Evolutionary conservation across 768 basidiomycete species (phyloP).

Genomic region (Ramaria sp.): DNA sequence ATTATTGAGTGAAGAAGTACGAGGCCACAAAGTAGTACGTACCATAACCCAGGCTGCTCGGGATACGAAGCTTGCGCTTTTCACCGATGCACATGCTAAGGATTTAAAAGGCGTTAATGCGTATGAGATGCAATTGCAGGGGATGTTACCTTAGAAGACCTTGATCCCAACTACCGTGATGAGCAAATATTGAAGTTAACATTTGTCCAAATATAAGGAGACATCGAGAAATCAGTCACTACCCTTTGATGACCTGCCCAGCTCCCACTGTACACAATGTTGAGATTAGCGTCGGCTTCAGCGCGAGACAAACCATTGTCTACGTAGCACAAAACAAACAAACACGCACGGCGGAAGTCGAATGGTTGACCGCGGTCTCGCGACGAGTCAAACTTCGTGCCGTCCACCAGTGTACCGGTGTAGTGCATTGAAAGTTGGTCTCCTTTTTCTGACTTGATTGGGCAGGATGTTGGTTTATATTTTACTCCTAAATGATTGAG

Average conservation of each 20-base stretch:
- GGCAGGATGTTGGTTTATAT: constrained; percentile 1
- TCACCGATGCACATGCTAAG: constrained; percentile 25
- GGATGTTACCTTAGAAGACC: constrained; percentile 5
- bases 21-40: constrained; percentile 4
- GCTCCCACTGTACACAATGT: constrained; percentile 1
- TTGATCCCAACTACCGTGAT: constrained; percentile 7
- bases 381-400: constrained; percentile 10
- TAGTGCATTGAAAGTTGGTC: constrained; percentile 10
- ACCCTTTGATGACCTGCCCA: constrained; percentile 9
- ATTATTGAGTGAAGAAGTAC: neutral
- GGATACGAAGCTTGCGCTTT: constrained; percentile 28
- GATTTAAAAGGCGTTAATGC: neutral
- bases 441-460: constrained; percentile 5
- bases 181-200: neutral
- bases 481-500: neutral
- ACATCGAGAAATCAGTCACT: neutral
- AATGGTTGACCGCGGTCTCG: constrained; percentile 9
- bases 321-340: neutral
- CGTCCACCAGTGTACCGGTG: constrained; percentile 9
- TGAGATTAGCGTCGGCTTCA: neutral
- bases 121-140: neutral
- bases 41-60: constrained; percentile 23
- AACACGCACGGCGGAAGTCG: constrained; percentile 4
- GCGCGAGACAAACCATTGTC: neutral
- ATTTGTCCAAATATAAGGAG: no score